A percentile compares a stretch with the other conserved stretches of the same genome.
Evolutionary conservation across 495 filamentous ascomycete genomes (phyloP).

Genomic region (Xylaria telfairii): DNA sequence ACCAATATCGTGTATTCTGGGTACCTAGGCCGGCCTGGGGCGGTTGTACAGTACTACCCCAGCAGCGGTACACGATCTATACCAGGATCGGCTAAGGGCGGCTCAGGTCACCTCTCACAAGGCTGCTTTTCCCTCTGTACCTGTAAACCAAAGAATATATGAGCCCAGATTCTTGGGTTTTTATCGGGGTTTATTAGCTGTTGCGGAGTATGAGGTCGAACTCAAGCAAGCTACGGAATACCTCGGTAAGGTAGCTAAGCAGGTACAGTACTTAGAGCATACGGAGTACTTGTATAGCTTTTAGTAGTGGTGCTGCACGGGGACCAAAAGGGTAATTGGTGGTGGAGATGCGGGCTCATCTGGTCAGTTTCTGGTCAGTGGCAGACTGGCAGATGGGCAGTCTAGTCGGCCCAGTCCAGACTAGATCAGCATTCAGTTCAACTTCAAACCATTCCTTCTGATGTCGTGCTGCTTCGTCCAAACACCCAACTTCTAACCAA

Average conservation of each 20-base stretch:
- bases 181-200: not conserved
- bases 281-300: not conserved
- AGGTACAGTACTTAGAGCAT: slow-evolving; percentile 3
- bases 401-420: not conserved
- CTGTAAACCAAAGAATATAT: not conserved
- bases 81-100: slow-evolving; percentile 6
- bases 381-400: not conserved
- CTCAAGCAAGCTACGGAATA: not conserved
- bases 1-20: no score
- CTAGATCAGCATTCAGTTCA: slow-evolving; percentile 10
- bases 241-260: not conserved
- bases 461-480: slow-evolving; percentile 3
- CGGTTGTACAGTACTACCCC: not conserved
- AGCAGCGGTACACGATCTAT: not conserved
- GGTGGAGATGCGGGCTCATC: slow-evolving; percentile 20
- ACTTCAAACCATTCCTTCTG: not conserved
- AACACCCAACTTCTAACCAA: not conserved
- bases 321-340: slow-evolving; percentile 15
- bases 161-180: not conserved
- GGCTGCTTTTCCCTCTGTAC: not conserved
- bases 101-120: slow-evolving; percentile 4
- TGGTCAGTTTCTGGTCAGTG: slow-evolving; percentile 6
- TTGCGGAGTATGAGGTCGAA: not conserved
- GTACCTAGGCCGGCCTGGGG: no score
- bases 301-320: not conserved